Evolutionary conservation across 306 rosid genomes (phyloP), one percentile per base, ranked within the genome.

Genomic region (Begonia masoniana): DNA sequence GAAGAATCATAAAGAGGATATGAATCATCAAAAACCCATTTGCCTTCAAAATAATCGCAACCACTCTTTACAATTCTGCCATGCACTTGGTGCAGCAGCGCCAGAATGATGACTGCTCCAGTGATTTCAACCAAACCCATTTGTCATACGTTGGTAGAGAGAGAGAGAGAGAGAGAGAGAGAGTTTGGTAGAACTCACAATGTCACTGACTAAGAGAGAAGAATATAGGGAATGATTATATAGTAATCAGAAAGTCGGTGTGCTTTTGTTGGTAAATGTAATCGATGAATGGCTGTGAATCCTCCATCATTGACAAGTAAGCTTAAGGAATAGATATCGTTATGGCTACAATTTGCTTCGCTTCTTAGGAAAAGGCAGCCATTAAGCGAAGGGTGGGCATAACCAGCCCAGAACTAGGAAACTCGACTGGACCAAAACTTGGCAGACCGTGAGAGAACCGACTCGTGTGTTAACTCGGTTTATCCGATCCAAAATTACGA

Each of bases 41-140:
- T 73, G 9, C 96, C 96, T 5, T 61, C 12, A 50, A 66, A 87
- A 55, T 71, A 43, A 51, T 87, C 69, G 51, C 96, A 87, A 12
- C 43, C 72, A 16, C 43, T 62, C 24, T 48, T 21, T 48, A 26
- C 57, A 51, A 47, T 12, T 42, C 50, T 64, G 2, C 68, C 75
- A 51, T 69, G 60, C 26, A 46, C 55, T 45, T 15, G 41, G 10
- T 55, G 66, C 55, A 52, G 41, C 60, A 61, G 68, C 46, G 51
- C 5, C 24, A 64, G 41, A 2, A 65, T 21, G n/a, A 45, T 7
- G 2, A 15, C 4, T 3, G 61, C 55, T 53, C 35, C 35, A 6
- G 24, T 54, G 36, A 60, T 13, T 55, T 46, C 51, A 50, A 21
- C 41, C 51, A 51, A 53, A 16, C 50, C 72, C 92, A 78, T 80